These are phyloP conservation scores for Pichia sp. DNA, from an alignment of 1,139 yeast species.

Conservation along the genomic window DNA sequence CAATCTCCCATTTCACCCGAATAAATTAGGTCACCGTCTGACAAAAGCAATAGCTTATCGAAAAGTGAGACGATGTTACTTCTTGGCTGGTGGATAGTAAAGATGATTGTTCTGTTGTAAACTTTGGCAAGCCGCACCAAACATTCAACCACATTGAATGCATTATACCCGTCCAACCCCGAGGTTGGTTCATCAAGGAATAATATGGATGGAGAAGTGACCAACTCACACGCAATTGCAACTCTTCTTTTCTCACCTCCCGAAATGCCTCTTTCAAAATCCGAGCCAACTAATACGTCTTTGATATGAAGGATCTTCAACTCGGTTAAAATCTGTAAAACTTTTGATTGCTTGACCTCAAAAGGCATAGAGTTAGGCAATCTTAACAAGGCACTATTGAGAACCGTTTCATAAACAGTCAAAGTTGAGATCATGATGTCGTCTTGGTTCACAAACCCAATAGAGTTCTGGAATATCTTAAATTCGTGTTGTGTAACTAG, in stretches of 20 bases:
- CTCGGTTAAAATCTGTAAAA: conserved; percentile 78
- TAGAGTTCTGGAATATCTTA: conserved; percentile 52
- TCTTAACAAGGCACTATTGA: conserved; percentile 84
- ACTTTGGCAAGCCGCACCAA: conserved; percentile 75
- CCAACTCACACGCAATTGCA: conserved; percentile 85
- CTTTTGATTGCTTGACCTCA: conserved; percentile 70
- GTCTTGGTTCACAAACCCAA: conserved; percentile 98
- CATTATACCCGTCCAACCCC: conserved; percentile 90
- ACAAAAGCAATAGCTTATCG: conserved; percentile 73
- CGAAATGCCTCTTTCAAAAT: conserved; percentile 85
- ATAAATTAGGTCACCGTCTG: conserved; percentile 81
- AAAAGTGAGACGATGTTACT: conserved; percentile 89
- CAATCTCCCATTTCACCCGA: conserved; percentile 78
- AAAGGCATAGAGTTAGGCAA: conserved; percentile 76
- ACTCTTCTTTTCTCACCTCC: conserved; percentile 92
- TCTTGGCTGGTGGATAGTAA: conserved; percentile 97
- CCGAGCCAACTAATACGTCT: conserved; percentile 85
- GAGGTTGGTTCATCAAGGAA: conserved; percentile 91
- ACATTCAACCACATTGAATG: conserved; percentile 83
- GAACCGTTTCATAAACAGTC: conserved; percentile 91
- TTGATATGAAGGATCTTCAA: conserved; percentile 77
- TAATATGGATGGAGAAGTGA: conserved; percentile 76
- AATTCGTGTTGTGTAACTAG: conserved; percentile 34
- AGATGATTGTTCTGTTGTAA: conserved; percentile 79
- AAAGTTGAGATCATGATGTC: conserved; percentile 86